Evolutionary conservation across 768 basidiomycete genomes (phyloP).

Genomic region (Tulasnella sp.): DNA sequence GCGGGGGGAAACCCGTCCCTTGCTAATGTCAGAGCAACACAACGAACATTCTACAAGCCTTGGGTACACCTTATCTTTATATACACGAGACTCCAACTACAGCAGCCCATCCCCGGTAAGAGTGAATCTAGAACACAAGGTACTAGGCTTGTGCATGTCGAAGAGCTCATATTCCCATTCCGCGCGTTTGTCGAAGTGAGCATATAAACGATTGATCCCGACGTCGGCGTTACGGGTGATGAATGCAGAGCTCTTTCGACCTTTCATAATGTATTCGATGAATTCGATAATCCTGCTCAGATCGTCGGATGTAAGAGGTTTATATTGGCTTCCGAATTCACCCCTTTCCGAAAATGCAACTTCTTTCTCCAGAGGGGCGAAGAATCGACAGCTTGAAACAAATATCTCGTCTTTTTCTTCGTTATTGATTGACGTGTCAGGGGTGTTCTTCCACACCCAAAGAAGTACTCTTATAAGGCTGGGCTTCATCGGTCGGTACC

Average conservation of each 20-base stretch:
- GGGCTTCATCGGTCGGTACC: neutral
- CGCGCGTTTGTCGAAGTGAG: neutral
- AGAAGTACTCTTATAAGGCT: neutral
- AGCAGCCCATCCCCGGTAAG: neutral
- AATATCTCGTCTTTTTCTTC: neutral
- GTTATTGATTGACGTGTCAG: neutral
- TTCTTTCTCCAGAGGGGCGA: neutral
- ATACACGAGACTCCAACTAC: too few relatives aligned
- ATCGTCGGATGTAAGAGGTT: neutral
- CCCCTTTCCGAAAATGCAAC: neutral
- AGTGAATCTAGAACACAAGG: neutral
- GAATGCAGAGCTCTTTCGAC: neutral
- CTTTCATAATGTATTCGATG: neutral
- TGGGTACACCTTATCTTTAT: too few relatives aligned
- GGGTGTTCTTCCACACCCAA: neutral
- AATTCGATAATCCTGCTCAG: neutral
- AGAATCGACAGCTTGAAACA: neutral
- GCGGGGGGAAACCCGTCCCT: too few relatives aligned
- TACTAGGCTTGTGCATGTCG: neutral
- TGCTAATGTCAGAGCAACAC: too few relatives aligned
- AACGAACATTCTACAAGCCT: too few relatives aligned
- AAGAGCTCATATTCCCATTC: neutral
- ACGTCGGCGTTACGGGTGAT: neutral
- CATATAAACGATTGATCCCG: neutral
- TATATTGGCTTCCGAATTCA: neutral